phyloP scores from a whole-genome alignment of 805 yeast genomes.

The Saturnispora hagleri region DNA sequence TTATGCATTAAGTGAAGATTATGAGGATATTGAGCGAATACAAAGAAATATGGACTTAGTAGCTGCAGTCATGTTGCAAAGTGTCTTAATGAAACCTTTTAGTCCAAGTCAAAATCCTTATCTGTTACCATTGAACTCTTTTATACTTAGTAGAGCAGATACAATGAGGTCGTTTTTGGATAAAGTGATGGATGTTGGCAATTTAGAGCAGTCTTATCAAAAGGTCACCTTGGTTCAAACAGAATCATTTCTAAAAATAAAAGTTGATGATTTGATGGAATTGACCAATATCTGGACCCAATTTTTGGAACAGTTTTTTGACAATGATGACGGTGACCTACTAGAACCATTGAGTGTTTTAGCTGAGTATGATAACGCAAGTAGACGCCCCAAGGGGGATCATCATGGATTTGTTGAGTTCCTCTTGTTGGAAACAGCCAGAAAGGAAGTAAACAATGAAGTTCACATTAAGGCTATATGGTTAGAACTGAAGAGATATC shows the following conservation, averaged over 20 bases:
- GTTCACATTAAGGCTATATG: constrained; percentile 31
- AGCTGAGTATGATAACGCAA: constrained; percentile 31
- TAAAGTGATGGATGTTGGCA: constrained; percentile 43
- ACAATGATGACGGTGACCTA: neutral
- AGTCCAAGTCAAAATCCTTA: constrained; percentile 46
- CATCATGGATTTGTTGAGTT: constrained; percentile 10
- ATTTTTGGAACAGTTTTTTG: constrained; percentile 28
- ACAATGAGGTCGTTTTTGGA: constrained; percentile 37
- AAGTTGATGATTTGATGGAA: constrained; percentile 36
- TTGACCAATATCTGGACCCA: constrained; percentile 34
- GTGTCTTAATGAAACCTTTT: constrained; percentile 62
- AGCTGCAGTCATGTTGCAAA: constrained; percentile 51
- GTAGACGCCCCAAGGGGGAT: constrained; percentile 10
- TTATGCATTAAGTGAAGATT: constrained; percentile 17
- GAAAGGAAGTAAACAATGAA: constrained; percentile 2
- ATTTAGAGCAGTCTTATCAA: constrained; percentile 50
- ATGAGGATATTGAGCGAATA: constrained; percentile 21
- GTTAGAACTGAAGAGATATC: constrained; percentile 72
- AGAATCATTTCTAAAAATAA: constrained; percentile 53
- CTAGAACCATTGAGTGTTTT: constrained; percentile 2
- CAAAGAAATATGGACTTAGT: constrained; percentile 47
- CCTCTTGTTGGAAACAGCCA: constrained; percentile 5
- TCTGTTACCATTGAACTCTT: constrained; percentile 74
- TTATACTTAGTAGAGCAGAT: constrained; percentile 43
- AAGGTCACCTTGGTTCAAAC: constrained; percentile 34